Base-by-base conservation (phyloP, 31 red algal genomes). In the Odonthalia washingtoniensis region DNA sequence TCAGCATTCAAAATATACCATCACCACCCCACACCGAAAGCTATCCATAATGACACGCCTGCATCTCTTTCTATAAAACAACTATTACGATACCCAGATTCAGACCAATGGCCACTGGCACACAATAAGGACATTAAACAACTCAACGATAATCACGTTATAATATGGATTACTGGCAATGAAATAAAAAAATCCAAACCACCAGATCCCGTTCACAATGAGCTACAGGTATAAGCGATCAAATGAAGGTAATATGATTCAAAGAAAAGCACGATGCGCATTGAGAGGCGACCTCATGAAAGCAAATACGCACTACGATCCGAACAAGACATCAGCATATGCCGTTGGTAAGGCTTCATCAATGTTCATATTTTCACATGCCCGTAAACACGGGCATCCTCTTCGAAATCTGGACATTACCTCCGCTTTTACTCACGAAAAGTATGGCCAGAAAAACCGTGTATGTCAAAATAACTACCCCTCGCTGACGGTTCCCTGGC, bases 231-330 rank as follows among this genome's bases (percentile, higher is more conserved):
- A 3, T 44, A 9, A 69, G 45, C 65, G 0, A 28, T 2, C 24
- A 43, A 24, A 40, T 36, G 9, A 2, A 35, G 2, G n/a, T n/a
- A n/a, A n/a, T n/a, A 41, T 72, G 40, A 17, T 45, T 21, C 63
- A 32, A 30, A 3, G 37, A 0, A 45, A 84, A 24, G 62, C 80
- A 12, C 49, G 83, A 63, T 87, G 38, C 26, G 16, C 83, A 5
- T 17, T 87, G n/a, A 5, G 70, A 75, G 83, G 70, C 2, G 83
- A 87, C n/a, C 70, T 12, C 28, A 77, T 87, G 83, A 74, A 35
- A 18, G 69, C n/a, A 38, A 12, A 18, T 75, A 17, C 1, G 3
- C 26, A 87, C 44, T 76, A 61, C 37, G 43, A 87, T 41, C 41
- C 70, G 12, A 52, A 87, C 70, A 77, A 1, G 38, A 77, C 83